These are phyloP conservation scores for Phytophthora meadii DNA, from an alignment of 352 stramenopile genomes.

Conservation along the genomic window DNA sequence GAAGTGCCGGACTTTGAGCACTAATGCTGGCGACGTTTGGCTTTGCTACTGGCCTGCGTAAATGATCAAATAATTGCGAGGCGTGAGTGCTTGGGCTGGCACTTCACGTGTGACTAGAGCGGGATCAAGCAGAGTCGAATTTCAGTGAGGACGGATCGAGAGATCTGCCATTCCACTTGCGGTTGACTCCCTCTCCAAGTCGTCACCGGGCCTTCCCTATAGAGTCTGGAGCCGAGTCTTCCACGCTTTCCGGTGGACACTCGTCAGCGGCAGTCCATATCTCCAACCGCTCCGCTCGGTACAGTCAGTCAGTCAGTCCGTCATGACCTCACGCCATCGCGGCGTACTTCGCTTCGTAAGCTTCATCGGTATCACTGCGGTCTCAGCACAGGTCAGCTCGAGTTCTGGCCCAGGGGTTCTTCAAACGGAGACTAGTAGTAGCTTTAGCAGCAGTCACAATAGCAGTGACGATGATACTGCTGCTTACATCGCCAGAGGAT, in stretches of 20 bases:
- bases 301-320: slow-evolving; percentile 19
- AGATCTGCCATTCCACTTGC: slow-evolving; percentile 32
- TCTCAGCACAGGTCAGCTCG: slow-evolving; percentile 18
- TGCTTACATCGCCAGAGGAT: slow-evolving; percentile 41
- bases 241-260: slow-evolving; percentile 13
- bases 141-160: slow-evolving; percentile 31
- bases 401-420: slow-evolving; percentile 5
- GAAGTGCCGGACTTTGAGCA: slow-evolving; percentile 27
- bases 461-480: slow-evolving; percentile 21
- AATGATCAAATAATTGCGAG: slow-evolving; percentile 16
- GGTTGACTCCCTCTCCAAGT: slow-evolving; percentile 9
- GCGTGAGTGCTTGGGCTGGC: slow-evolving; percentile 3
- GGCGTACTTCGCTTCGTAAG: slow-evolving; percentile 32
- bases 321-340: slow-evolving; percentile 32
- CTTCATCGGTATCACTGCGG: slow-evolving; percentile 12
- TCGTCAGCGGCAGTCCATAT: slow-evolving; percentile 14
- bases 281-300: slow-evolving; percentile 44
- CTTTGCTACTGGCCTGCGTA: slow-evolving; percentile 28
- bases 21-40: slow-evolving; percentile 31
- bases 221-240: slow-evolving; percentile 20
- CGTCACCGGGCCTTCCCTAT: slow-evolving; percentile 21
- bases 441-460: slow-evolving; percentile 7
- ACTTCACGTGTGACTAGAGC: slow-evolving; percentile 5
- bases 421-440: neutral
- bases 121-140: slow-evolving; percentile 15